Percentiles rank a stretch among this genome's conserved stretches.
These are phyloP conservation scores for Fusarium verrucosum DNA, from an alignment of 2,329 filamentous ascomycete species.

Conservation along the genomic window DNA sequence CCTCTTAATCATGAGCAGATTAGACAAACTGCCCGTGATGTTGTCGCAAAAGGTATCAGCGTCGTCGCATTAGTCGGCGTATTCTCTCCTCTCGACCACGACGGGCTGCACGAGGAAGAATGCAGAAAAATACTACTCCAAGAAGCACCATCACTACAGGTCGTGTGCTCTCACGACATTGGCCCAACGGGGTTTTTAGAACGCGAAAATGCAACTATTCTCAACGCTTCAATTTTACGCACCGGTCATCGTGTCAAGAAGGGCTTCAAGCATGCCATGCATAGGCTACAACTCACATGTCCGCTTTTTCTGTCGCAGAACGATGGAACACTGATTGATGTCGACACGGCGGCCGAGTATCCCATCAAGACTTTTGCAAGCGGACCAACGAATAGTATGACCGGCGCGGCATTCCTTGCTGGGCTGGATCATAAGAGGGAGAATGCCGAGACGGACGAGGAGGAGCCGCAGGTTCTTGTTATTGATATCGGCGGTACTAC, in stretches of 20 bases:
- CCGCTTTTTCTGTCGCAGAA: slow-evolving; percentile 62
- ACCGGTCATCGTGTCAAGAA: slow-evolving; percentile 58
- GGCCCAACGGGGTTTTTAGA: slow-evolving; percentile 56
- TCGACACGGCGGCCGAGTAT: slow-evolving; percentile 56
- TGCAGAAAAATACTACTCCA: slow-evolving; percentile 51
- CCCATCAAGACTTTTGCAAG: slow-evolving; percentile 64
- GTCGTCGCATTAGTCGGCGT: slow-evolving; percentile 56
- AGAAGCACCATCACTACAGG: slow-evolving; percentile 47
- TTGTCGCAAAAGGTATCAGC: slow-evolving; percentile 50
- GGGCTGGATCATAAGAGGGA: slow-evolving; percentile 50
- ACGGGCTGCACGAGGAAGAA: slow-evolving; percentile 53
- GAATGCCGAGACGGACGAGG: slow-evolving; percentile 1
- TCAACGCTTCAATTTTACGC: slow-evolving; percentile 62
- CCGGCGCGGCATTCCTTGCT: slow-evolving; percentile 63
- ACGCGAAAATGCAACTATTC: slow-evolving; percentile 63
- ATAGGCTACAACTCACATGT: slow-evolving; percentile 53
- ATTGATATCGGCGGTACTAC: slow-evolving; percentile 70
- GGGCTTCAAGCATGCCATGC: slow-evolving; percentile 59
- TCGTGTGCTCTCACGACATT: slow-evolving; percentile 57
- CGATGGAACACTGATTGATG: slow-evolving; percentile 62
- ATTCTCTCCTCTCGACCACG: slow-evolving; percentile 57
- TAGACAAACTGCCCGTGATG: slow-evolving; percentile 44
- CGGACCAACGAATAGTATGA: slow-evolving; percentile 64
- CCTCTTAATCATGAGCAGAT: slow-evolving; percentile 52
- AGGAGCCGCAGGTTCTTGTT: slow-evolving; percentile 54